Conservation (phyloP, 352 stramenopile species). For the Globisporangium acanthophoron region DNA sequence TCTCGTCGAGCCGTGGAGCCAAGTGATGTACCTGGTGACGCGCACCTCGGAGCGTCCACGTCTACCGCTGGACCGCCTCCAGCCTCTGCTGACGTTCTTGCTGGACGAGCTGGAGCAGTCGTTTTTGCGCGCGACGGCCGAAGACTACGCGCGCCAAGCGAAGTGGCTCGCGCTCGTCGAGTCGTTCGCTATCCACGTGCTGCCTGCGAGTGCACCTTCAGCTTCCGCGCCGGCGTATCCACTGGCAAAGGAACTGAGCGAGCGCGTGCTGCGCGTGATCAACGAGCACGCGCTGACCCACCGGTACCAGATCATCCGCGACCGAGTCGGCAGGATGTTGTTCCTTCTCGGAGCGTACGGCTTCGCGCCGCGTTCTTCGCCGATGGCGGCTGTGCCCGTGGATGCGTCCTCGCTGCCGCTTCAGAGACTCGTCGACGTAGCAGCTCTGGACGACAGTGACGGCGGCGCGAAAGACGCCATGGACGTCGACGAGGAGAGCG, state of each 20-base stretch:
- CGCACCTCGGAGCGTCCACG: slow-evolving; percentile 20
- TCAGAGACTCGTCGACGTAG: slow-evolving; percentile 3
- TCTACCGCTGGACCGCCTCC: slow-evolving; percentile 19
- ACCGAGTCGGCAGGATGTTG: slow-evolving; percentile 47
- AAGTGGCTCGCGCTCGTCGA: slow-evolving; percentile 68
- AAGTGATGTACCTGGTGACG: slow-evolving; percentile 48
- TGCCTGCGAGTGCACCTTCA: slow-evolving; percentile 16
- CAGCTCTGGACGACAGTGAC: not conserved
- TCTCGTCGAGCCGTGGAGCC: slow-evolving; percentile 47
- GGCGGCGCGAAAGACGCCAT: not conserved
- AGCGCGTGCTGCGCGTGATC: slow-evolving; percentile 34
- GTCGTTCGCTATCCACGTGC: slow-evolving; percentile 40
- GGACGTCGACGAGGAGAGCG: slow-evolving; percentile 3
- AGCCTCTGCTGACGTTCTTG: slow-evolving; percentile 24
- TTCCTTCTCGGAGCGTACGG: slow-evolving; percentile 39
- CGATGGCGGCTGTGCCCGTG: slow-evolving; percentile 4
- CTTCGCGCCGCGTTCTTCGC: slow-evolving; percentile 6
- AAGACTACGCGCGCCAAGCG: slow-evolving; percentile 69
- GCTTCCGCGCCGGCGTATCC: not conserved
- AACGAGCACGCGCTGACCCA: slow-evolving; percentile 46
- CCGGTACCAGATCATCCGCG: slow-evolving; percentile 78
- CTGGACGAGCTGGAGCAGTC: slow-evolving; percentile 49
- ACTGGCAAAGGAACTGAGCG: slow-evolving; percentile 20
- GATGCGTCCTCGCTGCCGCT: slow-evolving; percentile 9
- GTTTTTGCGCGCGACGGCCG: slow-evolving; percentile 44